These are phyloP conservation scores for Cercospora sojina DNA, from an alignment of 2,329 filamentous ascomycete species.

Conservation along the genomic window DNA sequence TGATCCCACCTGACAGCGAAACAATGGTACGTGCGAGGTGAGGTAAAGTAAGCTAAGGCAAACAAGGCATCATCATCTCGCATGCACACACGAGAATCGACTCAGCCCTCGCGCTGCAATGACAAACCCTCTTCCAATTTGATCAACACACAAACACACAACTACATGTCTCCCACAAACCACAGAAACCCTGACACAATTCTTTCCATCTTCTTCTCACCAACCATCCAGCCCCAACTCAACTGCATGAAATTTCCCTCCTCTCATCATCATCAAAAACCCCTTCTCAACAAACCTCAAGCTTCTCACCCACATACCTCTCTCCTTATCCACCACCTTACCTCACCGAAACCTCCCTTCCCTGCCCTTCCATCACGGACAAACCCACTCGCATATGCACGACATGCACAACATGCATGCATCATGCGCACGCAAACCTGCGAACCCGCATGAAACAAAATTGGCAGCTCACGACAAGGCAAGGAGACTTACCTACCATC, in stretches of 20 bases:
- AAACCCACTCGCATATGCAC: not conserved
- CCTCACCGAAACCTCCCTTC: not conserved
- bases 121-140: too few relatives aligned
- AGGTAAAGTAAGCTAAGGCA: not conserved
- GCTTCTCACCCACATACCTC: not conserved
- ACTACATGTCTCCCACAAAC: not conserved
- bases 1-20: not conserved
- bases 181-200: not conserved
- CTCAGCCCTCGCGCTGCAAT: not conserved
- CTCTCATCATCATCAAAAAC: not conserved
- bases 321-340: not conserved
- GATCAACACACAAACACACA: too few relatives aligned
- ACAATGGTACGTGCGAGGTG: not conserved
- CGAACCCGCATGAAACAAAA: conserved; percentile 2
- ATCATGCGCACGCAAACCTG: not conserved
- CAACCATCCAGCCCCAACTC: not conserved
- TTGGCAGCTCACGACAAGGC: not conserved
- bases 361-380: not conserved
- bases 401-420: not conserved
- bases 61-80: not conserved
- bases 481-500: too few relatives aligned
- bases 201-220: not conserved
- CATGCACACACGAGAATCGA: not conserved
- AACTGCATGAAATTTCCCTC: not conserved
- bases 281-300: not conserved